Base-by-base conservation (phyloP, 768 basidiomycete genomes). In the Russula emetica region DNA sequence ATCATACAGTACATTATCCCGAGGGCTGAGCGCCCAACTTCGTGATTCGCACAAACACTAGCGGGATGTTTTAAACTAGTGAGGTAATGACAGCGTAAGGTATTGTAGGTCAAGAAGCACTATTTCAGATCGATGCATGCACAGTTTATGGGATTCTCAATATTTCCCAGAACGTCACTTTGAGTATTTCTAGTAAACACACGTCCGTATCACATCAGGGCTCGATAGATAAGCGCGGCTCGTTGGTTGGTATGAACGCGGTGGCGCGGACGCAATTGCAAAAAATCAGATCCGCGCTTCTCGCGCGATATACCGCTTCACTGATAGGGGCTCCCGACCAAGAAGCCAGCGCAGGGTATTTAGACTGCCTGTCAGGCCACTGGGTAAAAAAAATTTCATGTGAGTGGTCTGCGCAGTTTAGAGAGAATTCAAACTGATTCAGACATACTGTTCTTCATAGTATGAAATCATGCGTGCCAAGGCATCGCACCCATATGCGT, bases 301-400 rank as follows among this genome's bases (percentile, higher is more conserved):
- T 24, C 69, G 68, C 50, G 60, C 58, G 20, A 74, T 67, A 16
- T 69, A 70, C 5, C 40, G 69, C 36, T 70, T 67, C 67, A 73
- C 72, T 14, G 67, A 66, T 34, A 70, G 72, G 9, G 75, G 73
- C 42, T 72, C 72, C 28, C 74, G 67, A 6, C 72, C 73, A n/a
- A 76, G 64, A 53, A 76, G 64, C 73, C 72, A 75, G 3, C 72
- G 66, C 47, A 72, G 50, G n/a, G 69, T 70, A 66, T 76, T 76
- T 11, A 52, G 67, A 63, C 70, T 74, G 5, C 75, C 75, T 1
- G 71, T 71, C 32, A 76, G 71, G 18, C 75, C 74, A 55, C 75
- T 73, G 55, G 28, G 18, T 36, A 36, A 13, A 36, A 36, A 20
- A 34, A 11, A 30, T 8, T 55, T 47, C 14, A 49, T 42, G 18